Percentiles rank a stretch among this genome's conserved stretches.
Evolutionary conservation across 495 filamentous ascomycete species (phyloP).

Genomic region (Penicillium paxilli): DNA sequence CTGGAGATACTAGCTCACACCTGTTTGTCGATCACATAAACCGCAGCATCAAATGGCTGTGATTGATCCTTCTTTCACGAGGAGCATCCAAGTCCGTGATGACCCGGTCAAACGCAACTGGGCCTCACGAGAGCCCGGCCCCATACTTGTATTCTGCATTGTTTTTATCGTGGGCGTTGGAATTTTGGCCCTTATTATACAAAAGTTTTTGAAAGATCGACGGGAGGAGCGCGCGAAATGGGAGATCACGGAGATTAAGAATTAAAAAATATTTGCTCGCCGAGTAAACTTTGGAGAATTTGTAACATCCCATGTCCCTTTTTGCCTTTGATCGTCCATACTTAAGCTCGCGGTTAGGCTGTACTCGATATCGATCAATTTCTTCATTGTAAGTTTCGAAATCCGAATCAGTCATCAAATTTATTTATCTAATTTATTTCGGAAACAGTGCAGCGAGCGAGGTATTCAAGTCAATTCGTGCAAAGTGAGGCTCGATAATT

Average conservation of each 20-base stretch:
- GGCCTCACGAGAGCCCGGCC: not conserved
- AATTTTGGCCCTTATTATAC: not conserved
- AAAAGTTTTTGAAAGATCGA: not conserved
- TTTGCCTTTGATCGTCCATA: not conserved
- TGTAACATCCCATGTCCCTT: not conserved
- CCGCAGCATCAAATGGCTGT: not conserved
- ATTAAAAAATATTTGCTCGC: not conserved
- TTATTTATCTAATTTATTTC: not conserved
- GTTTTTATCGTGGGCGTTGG: not conserved
- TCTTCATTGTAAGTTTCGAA: not conserved
- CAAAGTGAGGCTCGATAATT: not conserved
- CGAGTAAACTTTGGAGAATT: not conserved
- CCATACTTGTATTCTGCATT: not conserved
- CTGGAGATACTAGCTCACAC: not conserved
- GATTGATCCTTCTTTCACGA: not conserved
- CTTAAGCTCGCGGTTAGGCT: not conserved
- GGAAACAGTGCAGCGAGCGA: not conserved
- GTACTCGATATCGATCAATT: not conserved
- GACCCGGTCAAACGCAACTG: not conserved
- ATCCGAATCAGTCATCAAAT: not conserved
- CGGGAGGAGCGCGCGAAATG: not conserved
- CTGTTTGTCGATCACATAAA: not conserved
- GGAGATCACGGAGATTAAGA: not conserved
- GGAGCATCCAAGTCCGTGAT: not conserved
- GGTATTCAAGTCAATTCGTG: not conserved